Base-by-base conservation (phyloP, 805 yeast genomes). In the Starmerella bombi region DNA sequence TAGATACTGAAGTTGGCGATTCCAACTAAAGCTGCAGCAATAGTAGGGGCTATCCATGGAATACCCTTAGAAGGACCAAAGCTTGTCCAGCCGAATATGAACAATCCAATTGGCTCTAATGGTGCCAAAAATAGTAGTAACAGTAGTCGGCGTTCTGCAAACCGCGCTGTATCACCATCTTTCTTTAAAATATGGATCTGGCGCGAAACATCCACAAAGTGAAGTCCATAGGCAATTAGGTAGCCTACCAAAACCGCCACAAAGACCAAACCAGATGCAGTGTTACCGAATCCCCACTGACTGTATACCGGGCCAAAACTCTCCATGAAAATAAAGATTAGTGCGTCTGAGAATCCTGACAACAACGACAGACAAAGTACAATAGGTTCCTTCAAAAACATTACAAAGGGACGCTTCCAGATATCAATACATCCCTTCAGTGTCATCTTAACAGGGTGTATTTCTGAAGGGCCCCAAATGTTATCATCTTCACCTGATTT, bases 61-160 rank as follows among this genome's bases (percentile, higher is more conserved):
- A 44, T 44, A 5, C 47, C 47, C 7, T 43, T 32, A 1, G 12
- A 3, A 1, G 69, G 69, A 1, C 67, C 69, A 55, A 58, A 51
- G 14, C 61, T 56, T 6, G 69, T 61, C 67, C 67, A 64, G 2
- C 65, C 66, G 48, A 64, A 64, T 0, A 67, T 66, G 36, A 64
- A 59, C 37, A 63, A 49, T 1, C 69, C 69, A 28, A 62, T 56
- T 7, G 66, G 55, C 41, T 60, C 64, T 19, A 63, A 50, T 1
- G 66, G 66, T 6, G 63, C 67, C 33, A 63, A 46, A 48, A 55
- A 64, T 5, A 64, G 56, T 30, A 64, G 54, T 31, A 62, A 50
- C 34, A 43, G 42, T 36, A 51, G 31, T 5, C 55, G 41, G 2
- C 54, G 46, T 34, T 51, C 55, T 8, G 50, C 50, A 23, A 42